Evolutionary conservation across 139 green algal genomes (phyloP).

Genomic region (Chlorella sp.): DNA sequence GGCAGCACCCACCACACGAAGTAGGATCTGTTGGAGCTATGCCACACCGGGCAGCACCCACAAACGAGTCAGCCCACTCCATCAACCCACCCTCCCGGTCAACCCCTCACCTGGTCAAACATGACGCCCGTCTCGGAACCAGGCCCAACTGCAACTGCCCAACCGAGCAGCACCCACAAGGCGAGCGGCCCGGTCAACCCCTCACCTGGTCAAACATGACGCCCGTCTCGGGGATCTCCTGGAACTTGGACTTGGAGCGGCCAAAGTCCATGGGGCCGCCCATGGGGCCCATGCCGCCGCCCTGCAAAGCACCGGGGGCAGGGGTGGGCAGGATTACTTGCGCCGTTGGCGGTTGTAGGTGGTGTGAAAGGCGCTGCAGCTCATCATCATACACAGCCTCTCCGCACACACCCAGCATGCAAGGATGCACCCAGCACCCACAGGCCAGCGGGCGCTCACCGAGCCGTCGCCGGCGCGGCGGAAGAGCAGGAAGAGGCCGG

Average conservation of each 20-base stretch:
- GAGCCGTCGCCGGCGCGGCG: slow-evolving; percentile 49
- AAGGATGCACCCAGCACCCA: background rate
- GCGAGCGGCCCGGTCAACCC: slow-evolving; percentile 92
- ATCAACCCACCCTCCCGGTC: too few species aligned
- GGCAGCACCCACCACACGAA: too few species aligned
- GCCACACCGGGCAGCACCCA: too few species aligned
- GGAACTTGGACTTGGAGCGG: slow-evolving; percentile 98
- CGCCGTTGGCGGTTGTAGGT: too few species aligned
- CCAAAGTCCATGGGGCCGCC: slow-evolving; percentile 99
- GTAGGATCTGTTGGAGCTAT: too few species aligned
- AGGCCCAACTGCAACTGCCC: slow-evolving; percentile 74
- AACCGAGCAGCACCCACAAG: too few species aligned
- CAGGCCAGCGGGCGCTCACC: background rate
- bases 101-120: slow-evolving; percentile 84
- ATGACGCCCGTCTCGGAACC: slow-evolving; percentile 90
- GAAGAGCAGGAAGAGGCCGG: slow-evolving; percentile 99
- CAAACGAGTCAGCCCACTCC: too few species aligned
- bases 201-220: slow-evolving; percentile 95
- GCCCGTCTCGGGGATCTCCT: slow-evolving; percentile 98
- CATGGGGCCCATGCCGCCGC: slow-evolving; percentile 63
- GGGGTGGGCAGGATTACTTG: background rate
- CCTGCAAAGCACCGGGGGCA: background rate
- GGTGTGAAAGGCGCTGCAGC: background rate
- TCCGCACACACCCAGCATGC: background rate
- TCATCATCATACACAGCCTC: background rate